phyloP scores from a whole-genome alignment of 2,329 filamentous ascomycete species.

The Pleoardoris graminearum region DNA sequence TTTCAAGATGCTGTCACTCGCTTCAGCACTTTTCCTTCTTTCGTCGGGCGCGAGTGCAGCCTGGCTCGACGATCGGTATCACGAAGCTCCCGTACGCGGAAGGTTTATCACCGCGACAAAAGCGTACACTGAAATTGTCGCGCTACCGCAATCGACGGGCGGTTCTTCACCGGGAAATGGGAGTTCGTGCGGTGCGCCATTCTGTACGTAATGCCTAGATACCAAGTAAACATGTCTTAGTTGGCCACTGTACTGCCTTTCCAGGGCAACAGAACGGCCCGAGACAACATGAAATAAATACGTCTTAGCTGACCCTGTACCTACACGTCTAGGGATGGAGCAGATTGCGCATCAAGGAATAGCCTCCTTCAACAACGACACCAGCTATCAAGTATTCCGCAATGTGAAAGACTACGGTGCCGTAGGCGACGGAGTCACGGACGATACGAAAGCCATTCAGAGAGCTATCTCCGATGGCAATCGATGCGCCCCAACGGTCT shows the following conservation, averaged over 20 bases:
- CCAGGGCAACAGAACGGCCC: no score
- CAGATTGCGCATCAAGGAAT: conserved; percentile 48
- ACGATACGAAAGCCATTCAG: conserved; percentile 60
- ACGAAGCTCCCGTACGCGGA: conserved; percentile 1
- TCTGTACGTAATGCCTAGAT: no score
- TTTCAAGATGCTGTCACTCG: conserved; percentile 6
- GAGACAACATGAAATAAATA: no score
- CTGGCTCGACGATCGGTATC: conserved; percentile 3
- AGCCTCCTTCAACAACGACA: conserved; percentile 44
- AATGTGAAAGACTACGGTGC: conserved; percentile 51
- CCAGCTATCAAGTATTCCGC: conserved; percentile 39
- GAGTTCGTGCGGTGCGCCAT: conserved; percentile 29
- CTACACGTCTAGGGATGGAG: no score
- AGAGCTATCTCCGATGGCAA: conserved; percentile 46
- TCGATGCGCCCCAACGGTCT: conserved; percentile 48
- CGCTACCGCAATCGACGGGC: conserved; percentile 18
- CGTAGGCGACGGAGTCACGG: conserved; percentile 38
- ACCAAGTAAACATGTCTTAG: no score
- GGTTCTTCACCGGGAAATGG: conserved; percentile 5
- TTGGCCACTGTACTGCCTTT: no score
- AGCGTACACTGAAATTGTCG: conserved; percentile 12
- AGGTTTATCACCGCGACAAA: neutral
- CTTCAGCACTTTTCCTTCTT: conserved; percentile 5
- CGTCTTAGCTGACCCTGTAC: no score
- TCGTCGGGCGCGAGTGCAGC: conserved; percentile 2